A percentile compares a stretch with the other conserved stretches of the same genome.
Evolutionary conservation across 139 green algal species (phyloP).

Genomic region (Haematococcus sp.): DNA sequence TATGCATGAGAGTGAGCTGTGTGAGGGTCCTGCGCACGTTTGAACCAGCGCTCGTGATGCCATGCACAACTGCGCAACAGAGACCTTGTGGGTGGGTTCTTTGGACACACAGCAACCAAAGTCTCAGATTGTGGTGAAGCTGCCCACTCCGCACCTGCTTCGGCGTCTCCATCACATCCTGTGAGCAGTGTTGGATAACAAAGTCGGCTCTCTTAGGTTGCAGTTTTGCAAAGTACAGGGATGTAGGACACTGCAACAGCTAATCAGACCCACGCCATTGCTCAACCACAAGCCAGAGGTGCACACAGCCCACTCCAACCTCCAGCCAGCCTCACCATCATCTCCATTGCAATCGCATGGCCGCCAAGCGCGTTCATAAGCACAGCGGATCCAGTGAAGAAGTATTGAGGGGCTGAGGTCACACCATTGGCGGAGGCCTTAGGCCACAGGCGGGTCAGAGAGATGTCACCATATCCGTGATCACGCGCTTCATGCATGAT

Average conservation of each 20-base stretch:
- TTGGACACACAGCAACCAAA: too few relatives aligned
- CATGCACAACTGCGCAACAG: too few relatives aligned
- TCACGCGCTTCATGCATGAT: neutral
- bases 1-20: too few relatives aligned
- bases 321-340: conserved; percentile 14
- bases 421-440: neutral
- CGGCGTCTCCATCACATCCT: conserved; percentile 27
- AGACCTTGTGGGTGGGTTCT: too few relatives aligned
- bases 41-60: too few relatives aligned
- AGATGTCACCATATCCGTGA: neutral
- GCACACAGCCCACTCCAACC: too few relatives aligned
- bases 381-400: conserved; percentile 25
- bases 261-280: neutral
- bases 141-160: neutral
- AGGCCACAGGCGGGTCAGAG: neutral
- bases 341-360: conserved; percentile 22
- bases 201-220: too few relatives aligned
- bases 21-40: too few relatives aligned
- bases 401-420: conserved; percentile 11
- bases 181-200: neutral
- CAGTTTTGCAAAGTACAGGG: too few relatives aligned
- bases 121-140: neutral
- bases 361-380: conserved; percentile 21
- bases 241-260: neutral
- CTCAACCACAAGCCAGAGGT: too few relatives aligned